Base-by-base conservation (phyloP, 2,329 filamentous ascomycete genomes). In the Diplodia seriata region DNA sequence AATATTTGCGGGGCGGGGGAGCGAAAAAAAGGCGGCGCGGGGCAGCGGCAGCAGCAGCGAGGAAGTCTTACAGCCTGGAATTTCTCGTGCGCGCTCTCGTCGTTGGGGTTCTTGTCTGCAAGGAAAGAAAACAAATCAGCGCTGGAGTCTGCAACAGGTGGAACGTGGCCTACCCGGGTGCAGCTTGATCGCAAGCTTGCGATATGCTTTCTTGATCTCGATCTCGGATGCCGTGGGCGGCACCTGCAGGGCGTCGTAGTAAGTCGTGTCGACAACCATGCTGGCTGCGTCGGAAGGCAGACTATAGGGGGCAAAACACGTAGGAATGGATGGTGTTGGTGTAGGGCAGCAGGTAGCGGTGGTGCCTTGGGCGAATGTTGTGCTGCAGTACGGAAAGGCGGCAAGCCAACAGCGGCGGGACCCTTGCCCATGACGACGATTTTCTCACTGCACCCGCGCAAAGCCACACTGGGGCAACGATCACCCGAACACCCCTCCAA, bases 121-220 rank as follows among this genome's bases (percentile, higher is more conserved):
- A 65, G 38, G 49, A 67, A 29, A 23, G 38, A 68, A 29, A 15
- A 20, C 68, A 18, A 11, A n/a, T 53, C 20, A 53, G 50, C 20
- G 20, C 50, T 29, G 43, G 5, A 47, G 18, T 65, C 36, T 72
- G 71, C 51, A 9, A n/a, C 18, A 43, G 53, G n/a, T 64, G 18
- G 33, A 9, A 49, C 68, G 59, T 67, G 62, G 54, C 82, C 73
- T 82, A 92, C 91, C 91, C 71, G 93, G 93, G 80, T 97, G 94
- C 75, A 97, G 92, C 73, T 94, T 88, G 79, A 98, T 97, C 73
- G 95, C 95, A 73, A 95, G 87, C 73, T 82, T 97, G 78, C 94
- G 89, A 82, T 97, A 97, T 33, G 94, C 94, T 83, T 97, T 97
- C 81, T 97, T 97, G 82, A 97, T 97, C 78, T 97, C 93, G 62